Conservation (phyloP, 1,284 basidiomycete genomes). For the Afroboletus lepidellus region DNA sequence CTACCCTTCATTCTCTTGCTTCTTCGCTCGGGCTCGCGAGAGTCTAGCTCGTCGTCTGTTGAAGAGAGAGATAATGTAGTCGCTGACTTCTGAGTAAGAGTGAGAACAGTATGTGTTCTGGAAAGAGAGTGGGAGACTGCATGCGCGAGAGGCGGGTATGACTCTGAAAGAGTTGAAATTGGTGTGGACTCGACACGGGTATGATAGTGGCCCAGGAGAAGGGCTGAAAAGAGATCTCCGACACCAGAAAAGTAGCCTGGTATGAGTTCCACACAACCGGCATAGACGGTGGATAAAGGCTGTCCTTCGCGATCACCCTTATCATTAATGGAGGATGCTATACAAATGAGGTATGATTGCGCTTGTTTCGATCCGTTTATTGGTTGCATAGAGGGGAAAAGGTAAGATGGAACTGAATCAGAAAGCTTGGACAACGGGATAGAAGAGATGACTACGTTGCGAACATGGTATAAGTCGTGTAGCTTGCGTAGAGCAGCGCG, state of each 20-base stretch:
- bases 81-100: constrained; percentile 64
- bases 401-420: constrained; percentile 44
- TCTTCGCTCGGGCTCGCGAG: constrained; percentile 59
- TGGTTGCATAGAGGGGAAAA: constrained; percentile 31
- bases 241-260: constrained; percentile 95
- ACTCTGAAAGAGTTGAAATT: constrained; percentile 17
- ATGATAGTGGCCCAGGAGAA: constrained; percentile 84
- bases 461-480: constrained; percentile 73
- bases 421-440: constrained; percentile 68
- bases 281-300: constrained; percentile 52
- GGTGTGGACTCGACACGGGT: constrained; percentile 6
- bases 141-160: constrained; percentile 29
- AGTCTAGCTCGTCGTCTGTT: constrained; percentile 77
- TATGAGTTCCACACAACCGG: constrained; percentile 75
- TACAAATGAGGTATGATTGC: constrained; percentile 67
- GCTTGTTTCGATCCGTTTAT: constrained; percentile 17
- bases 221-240: constrained; percentile 94
- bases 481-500: constrained; percentile 69
- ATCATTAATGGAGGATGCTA: constrained; percentile 55
- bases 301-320: constrained; percentile 12
- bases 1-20: constrained; percentile 74
- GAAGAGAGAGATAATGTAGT: constrained; percentile 45
- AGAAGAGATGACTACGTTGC: constrained; percentile 91
- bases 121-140: constrained; percentile 75
- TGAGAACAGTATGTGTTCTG: constrained; percentile 84